Base-by-base conservation (phyloP, 140 eudicot species). In the Bidens hawaiensis region DNA sequence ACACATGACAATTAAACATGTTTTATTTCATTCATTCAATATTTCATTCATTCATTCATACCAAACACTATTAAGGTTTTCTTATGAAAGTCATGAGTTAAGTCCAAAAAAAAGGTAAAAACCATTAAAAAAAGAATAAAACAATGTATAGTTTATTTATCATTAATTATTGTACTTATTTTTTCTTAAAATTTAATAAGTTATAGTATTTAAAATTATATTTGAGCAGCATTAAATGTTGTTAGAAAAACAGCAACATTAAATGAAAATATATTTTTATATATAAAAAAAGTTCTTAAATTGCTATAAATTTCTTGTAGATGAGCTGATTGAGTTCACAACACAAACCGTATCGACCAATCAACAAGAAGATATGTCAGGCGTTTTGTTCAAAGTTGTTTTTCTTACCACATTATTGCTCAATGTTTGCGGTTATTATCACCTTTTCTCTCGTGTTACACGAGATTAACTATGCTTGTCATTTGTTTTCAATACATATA, bases 391-490 rank as follows among this genome's bases (percentile, higher is more conserved):
- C 40, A 65, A 50, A 65, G 13, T 34, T 22, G 51, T 6, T 8
- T 9, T 65, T 51, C 4, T 65, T 0, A 34, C 18, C 61, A 34
- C 48, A 8, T 65, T 65, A 43, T 23, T 65, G 22, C 23, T 65
- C 13, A 34, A 6, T 65, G 12, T 28, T n/a, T 50, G 23, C 3
- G 62, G 71, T 65, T 6, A 22, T 23, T 51, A 12, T 65, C 40
- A 14, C 11, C 17, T 21, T 6, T 49, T 23, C 22, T 22, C 47
- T n/a, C 21, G 13, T 48, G 2, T 30, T 65, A 1, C 15, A 11
- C 34, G 15, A 30, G 8, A 27, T 50, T 22, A 8, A 65, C 50
- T 19, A 48, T 21, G 11, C 4, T 49, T 14, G 1, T 31, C 3
- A 6, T 12, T 48, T 49, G 25, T 65, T 50, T 15, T 33, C 2